phyloP scores from a whole-genome alignment of 352 stramenopile genomes.

The Thraustotheca clavata region DNA sequence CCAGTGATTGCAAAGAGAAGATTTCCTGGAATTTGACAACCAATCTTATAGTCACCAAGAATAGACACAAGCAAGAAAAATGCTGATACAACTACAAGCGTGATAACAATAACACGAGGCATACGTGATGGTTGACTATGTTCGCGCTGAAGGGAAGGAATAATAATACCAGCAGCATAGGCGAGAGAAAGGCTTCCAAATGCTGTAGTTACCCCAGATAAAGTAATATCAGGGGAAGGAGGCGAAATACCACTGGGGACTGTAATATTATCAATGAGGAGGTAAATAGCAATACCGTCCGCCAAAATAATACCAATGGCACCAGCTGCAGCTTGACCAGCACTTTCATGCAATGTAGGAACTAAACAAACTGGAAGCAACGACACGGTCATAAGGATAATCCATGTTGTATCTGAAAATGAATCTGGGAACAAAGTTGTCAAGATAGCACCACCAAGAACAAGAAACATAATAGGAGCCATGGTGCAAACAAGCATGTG shows the following conservation, averaged over 20 bases:
- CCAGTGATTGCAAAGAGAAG: constrained; percentile 23
- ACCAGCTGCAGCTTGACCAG: constrained; percentile 42
- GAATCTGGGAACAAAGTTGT: constrained; percentile 39
- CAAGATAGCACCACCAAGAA: constrained; percentile 29
- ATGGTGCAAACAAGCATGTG: constrained; percentile 41
- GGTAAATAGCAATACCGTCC: constrained; percentile 32
- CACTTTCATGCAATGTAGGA: constrained; percentile 57
- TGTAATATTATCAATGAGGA: constrained; percentile 7
- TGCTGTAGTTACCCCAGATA: not conserved
- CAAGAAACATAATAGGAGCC: constrained; percentile 25
- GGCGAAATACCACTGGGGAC: not conserved
- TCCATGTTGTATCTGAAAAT: constrained; percentile 45
- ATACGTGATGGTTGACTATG: constrained; percentile 43
- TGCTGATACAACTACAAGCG: constrained; percentile 47
- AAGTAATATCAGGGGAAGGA: constrained; percentile 12
- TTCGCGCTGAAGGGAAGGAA: constrained; percentile 18
- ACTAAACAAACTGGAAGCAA: constrained; percentile 43
- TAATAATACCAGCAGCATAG: constrained; percentile 39
- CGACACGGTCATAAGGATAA: constrained; percentile 49
- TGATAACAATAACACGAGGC: constrained; percentile 47
- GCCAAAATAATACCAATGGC: constrained; percentile 51
- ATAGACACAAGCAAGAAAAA: constrained; percentile 22
- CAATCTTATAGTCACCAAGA: constrained; percentile 10
- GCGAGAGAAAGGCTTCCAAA: constrained; percentile 25
- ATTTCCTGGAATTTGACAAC: constrained; percentile 25